phyloP scores from a whole-genome alignment of 164 flowering plant genomes.

The Vitis rupestris region DNA sequence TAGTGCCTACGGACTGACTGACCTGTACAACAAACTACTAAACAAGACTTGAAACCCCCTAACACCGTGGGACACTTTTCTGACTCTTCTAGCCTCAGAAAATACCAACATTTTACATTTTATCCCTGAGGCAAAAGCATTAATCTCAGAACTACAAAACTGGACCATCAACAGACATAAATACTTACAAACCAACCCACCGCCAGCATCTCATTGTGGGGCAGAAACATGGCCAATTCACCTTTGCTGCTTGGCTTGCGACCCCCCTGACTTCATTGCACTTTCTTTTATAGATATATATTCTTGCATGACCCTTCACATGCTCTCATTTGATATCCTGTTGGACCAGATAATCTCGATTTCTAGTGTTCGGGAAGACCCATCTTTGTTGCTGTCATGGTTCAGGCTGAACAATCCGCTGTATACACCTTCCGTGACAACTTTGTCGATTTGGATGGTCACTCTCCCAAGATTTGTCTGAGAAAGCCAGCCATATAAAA shows the following conservation, averaged over 20 bases:
- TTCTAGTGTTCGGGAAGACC: constrained; percentile 77
- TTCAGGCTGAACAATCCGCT: constrained; percentile 81
- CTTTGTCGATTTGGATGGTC: constrained; percentile 89
- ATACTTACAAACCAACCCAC: constrained; percentile 33
- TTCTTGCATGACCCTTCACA: constrained; percentile 8
- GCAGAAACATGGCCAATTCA: background rate
- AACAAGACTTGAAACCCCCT: constrained; percentile 8
- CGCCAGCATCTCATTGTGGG: background rate
- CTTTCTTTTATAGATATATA: background rate
- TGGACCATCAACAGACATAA: constrained; percentile 25
- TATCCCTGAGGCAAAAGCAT: constrained; percentile 21
- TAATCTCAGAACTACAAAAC: constrained; percentile 42
- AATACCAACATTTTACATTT: constrained; percentile 26
- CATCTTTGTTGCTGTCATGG: constrained; percentile 71
- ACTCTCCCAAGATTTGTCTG: constrained; percentile 88
- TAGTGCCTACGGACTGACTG: constrained; percentile 14
- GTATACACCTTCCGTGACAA: constrained; percentile 72
- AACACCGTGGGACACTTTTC: constrained; percentile 14
- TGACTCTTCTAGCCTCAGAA: constrained; percentile 10
- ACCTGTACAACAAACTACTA: constrained; percentile 25
- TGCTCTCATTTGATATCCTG: constrained; percentile 42
- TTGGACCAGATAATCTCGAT: constrained; percentile 87
- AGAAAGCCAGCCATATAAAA: constrained; percentile 9
- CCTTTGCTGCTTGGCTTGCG: background rate
- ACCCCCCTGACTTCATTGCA: background rate